Evolutionary conservation across 2,329 filamentous ascomycete species (phyloP), one percentile per base, ranked within the genome.

Genomic region (Hypoxylon sp.): DNA sequence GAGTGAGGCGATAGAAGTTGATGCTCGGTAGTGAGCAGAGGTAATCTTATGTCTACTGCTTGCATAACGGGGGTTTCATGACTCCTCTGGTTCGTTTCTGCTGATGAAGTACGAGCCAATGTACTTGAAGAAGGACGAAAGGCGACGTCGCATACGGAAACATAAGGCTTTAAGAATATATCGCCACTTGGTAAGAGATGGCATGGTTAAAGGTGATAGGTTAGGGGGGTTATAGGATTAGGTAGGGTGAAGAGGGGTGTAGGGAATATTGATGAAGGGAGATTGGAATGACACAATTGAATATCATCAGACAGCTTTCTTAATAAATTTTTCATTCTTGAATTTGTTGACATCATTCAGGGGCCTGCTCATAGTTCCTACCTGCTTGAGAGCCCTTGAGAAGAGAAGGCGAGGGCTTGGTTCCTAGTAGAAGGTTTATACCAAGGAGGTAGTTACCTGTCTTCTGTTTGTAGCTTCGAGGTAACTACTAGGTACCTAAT

Each of bases 51-150:
- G 27, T 49, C 29, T 49, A 54, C 21, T 36, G 51, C 15, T 47
- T 48, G 50, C 61, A 64, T 63, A 35, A 45, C 40, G 44, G 36
- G 21, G 35, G 12, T 15, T 40, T 64, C 53, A 64, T 60, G 55
- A 46, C 42, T 56, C 41, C 40, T 54, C 38, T 6, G 35, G 27
- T 12, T 34, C 36, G 12, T 41, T 27, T 32, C 46, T n/a, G n/a
- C n/a, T 59, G 29, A 31, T 16, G 23, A 59, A 41, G 37, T 30
- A 52, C 37, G 52, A 40, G 36, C 36, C 31, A 35, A 55, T 55
- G 30, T 42, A 46, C 35, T 61, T 46, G 47, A 43, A 52, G 17
- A 51, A 35, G 17, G 43, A 47, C 6, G 38, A 19, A 29, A 57
- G 50, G 26, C 42, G 44, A 44, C 13, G 43, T 26, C 27, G 51